A percentile compares a stretch with the other conserved stretches of the same genome.
phyloP scores from a whole-genome alignment of 2,329 filamentous ascomycete species.

The Trichoderma aggressivum region DNA sequence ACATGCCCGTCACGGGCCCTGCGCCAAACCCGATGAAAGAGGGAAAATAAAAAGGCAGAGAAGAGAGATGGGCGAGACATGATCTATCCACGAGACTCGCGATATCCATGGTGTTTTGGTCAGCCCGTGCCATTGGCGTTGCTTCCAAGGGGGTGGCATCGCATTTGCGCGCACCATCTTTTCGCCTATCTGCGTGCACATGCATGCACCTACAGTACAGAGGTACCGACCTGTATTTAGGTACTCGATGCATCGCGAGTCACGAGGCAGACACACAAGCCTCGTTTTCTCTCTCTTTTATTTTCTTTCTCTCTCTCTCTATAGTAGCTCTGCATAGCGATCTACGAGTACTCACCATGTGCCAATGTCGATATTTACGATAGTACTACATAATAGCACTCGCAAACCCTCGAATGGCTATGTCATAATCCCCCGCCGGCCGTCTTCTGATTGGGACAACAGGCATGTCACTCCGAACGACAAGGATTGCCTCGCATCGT shows the following conservation, averaged over 20 bases:
- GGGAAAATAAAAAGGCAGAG: not conserved
- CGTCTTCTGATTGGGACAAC: constrained; percentile 14
- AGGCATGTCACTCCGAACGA: constrained; percentile 17
- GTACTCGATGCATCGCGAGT: not conserved
- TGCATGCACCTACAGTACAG: no score
- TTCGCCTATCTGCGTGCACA: not conserved
- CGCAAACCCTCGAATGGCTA: constrained; percentile 5
- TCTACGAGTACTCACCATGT: not conserved
- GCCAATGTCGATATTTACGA: not conserved
- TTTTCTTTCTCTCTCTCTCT: not conserved
- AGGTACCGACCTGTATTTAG: not conserved
- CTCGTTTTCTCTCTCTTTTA: not conserved
- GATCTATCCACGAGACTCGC: constrained; percentile 17
- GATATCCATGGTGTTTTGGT: constrained; percentile 3
- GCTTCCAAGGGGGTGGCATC: not conserved
- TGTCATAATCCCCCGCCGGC: constrained; percentile 19
- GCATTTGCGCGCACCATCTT: not conserved
- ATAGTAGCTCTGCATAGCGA: not conserved
- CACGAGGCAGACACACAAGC: not conserved
- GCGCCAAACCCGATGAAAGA: constrained; percentile 8
- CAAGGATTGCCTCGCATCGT: constrained; percentile 8
- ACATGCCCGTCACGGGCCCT: constrained; percentile 20
- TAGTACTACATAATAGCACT: not conserved
- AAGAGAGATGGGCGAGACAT: not conserved
- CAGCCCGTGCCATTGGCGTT: constrained; percentile 2